phyloP scores from a whole-genome alignment of 2,329 filamentous ascomycete species.

The Xylariomycetidae sp. region DNA sequence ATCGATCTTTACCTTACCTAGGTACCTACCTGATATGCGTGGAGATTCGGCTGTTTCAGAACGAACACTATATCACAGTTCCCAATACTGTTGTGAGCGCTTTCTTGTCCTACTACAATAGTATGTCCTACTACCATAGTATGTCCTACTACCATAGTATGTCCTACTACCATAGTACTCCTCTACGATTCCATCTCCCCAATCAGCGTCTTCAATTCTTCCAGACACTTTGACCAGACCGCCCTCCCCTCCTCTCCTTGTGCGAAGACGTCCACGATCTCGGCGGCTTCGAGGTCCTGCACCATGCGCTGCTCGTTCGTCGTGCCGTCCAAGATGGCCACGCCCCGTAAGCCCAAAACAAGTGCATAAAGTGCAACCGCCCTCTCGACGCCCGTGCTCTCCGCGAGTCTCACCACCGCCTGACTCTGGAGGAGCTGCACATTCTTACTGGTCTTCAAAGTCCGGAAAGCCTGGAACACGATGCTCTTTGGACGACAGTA shows the following conservation, averaged over 20 bases:
- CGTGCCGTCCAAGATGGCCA: slow-evolving; percentile 41
- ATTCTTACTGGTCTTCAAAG: slow-evolving; percentile 45
- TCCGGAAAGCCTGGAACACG: slow-evolving; percentile 51
- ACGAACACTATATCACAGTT: too few species aligned
- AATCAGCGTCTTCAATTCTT: slow-evolving; percentile 37
- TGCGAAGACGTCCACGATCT: slow-evolving; percentile 28
- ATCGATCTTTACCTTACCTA: too few species aligned
- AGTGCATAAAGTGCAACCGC: slow-evolving; percentile 41
- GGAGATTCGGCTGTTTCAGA: too few species aligned
- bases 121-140: too few species aligned
- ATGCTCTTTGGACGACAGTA: slow-evolving; percentile 38
- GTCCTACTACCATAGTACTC: too few species aligned
- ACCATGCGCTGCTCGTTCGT: slow-evolving; percentile 41
- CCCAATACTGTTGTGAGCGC: too few species aligned
- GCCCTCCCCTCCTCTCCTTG: slow-evolving; percentile 27
- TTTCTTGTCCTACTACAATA: too few species aligned
- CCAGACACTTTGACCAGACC: slow-evolving; percentile 43
- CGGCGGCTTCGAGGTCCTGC: slow-evolving; percentile 39
- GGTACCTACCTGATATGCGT: too few species aligned
- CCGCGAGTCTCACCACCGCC: slow-evolving; percentile 47
- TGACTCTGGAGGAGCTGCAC: slow-evolving; percentile 28
- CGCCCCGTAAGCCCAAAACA: slow-evolving; percentile 38
- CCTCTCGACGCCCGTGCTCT: slow-evolving; percentile 27
- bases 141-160: too few species aligned
- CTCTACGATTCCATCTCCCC: slow-evolving; percentile 16